These are phyloP conservation scores for Ajuga chamaepitys DNA, from an alignment of 257 asterid species.

Conservation along the genomic window DNA sequence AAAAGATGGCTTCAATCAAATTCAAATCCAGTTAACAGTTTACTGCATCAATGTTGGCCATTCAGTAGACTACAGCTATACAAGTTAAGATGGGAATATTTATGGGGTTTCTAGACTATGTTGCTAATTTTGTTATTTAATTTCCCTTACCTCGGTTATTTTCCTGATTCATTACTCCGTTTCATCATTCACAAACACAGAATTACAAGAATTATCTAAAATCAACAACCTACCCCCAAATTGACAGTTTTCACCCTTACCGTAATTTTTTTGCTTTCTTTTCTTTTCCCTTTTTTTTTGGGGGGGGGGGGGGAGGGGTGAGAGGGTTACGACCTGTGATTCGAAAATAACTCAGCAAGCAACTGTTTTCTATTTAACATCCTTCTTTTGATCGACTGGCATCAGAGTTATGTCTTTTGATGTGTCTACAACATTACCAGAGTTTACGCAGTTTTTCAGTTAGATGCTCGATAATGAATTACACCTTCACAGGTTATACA, in stretches of 20 bases:
- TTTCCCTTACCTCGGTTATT: neutral
- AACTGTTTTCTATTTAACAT: neutral
- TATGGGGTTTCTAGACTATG: neutral
- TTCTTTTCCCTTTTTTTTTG: neutral
- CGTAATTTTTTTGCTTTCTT: neutral
- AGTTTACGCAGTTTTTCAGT: neutral
- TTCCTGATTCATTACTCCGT: neutral
- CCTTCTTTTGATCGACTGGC: neutral
- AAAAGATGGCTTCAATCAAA: neutral
- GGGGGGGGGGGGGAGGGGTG: neutral
- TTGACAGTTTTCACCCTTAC: too few relatives aligned
- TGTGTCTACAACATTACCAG: too few relatives aligned
- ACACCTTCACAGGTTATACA: constrained; percentile 60
- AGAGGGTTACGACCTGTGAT: neutral
- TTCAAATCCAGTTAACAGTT: neutral
- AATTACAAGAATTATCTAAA: neutral
- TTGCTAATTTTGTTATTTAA: neutral
- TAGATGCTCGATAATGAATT: neutral
- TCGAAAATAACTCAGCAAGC: neutral
- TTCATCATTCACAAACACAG: neutral
- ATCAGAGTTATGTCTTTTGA: neutral
- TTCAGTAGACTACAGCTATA: neutral
- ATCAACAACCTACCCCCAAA: neutral
- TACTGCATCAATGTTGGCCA: neutral
- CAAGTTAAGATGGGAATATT: neutral